Evolutionary conservation across 805 yeast species (phyloP), one percentile per base, ranked within the genome.

Genomic region (Yarrowia porcina): DNA sequence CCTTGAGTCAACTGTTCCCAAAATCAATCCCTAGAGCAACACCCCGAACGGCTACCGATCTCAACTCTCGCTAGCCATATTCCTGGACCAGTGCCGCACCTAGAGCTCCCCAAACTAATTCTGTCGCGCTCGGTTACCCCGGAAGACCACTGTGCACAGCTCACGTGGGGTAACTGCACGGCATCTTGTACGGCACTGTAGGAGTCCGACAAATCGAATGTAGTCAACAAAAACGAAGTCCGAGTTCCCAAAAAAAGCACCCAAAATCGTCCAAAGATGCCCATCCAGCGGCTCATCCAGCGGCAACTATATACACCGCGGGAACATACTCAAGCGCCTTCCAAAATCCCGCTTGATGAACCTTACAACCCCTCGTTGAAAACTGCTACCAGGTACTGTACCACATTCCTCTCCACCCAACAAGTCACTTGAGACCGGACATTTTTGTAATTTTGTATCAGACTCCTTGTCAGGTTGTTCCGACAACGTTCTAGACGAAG

Each of bases 151-250:
- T 11, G 20, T 41, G 45, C 45, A 41, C 18, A 7, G 23, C 30
- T 41, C 45, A 41, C 45, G 45, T 41, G 45, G 30, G 45, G 45
- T 41, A 41, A 41, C 21, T 23, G 45, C 45, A 41, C 45, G 45
- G 45, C 45, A 41, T 23, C 45, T 18, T 41, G 45, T 15, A 39
- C 44, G 44, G 44, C 44, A 39, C 44, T 27, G 21, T 36, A 35
- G 11, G 13, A 13, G 11, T 13, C 35, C 3, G 6, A 13, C 3
- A 8, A 9, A 38, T n/a, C n/a, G n/a, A n/a, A n/a, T n/a, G 27
- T 39, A 39, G 44, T 17, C n/a, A 39, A 39, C 42, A 38, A n/a
- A n/a, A n/a, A n/a, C n/a, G n/a, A n/a, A n/a, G n/a, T n/a, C n/a
- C n/a, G n/a, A n/a, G n/a, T n/a, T n/a, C n/a, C n/a, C n/a, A n/a